These are phyloP conservation scores for Porogramme epimiltina DNA, from an alignment of 1,284 basidiomycete genomes.

Conservation along the genomic window DNA sequence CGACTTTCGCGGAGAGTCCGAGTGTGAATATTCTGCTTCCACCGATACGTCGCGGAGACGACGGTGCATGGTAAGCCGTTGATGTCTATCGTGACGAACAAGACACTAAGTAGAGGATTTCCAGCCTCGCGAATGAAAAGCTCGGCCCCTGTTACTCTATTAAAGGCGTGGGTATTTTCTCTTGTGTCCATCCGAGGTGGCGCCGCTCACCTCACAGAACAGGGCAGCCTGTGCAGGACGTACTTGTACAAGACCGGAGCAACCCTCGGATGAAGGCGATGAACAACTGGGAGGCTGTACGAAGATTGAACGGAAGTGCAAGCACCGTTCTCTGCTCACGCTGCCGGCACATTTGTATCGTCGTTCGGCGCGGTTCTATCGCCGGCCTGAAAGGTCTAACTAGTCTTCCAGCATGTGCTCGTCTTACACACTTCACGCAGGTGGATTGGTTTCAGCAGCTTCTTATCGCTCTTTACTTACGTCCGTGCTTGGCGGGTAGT, in stretches of 20 bases:
- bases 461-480: too few relatives aligned
- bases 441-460: too few relatives aligned
- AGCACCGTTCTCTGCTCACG: too few relatives aligned
- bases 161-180: slow-evolving; percentile 61
- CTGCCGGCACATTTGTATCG: neutral
- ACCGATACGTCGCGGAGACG: slow-evolving; percentile 90
- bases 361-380: neutral
- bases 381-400: too few relatives aligned
- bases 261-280: slow-evolving; percentile 9
- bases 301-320: too few relatives aligned
- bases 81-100: too few relatives aligned
- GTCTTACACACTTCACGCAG: too few relatives aligned
- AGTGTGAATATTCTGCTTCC: slow-evolving; percentile 83
- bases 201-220: slow-evolving; percentile 1
- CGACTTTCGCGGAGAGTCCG: slow-evolving; percentile 92
- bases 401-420: too few relatives aligned
- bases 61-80: too few relatives aligned
- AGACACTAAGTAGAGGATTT: too few relatives aligned
- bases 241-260: slow-evolving; percentile 82
- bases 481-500: too few relatives aligned
- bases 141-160: slow-evolving; percentile 92
- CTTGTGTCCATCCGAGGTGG: neutral
- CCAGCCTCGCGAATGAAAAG: slow-evolving; percentile 94
- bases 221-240: slow-evolving; percentile 80
- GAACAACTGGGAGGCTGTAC: too few relatives aligned